These are phyloP conservation scores for Zygosaccharomyces bailii DNA, from an alignment of 805 yeast genomes.

Conservation along the genomic window DNA sequence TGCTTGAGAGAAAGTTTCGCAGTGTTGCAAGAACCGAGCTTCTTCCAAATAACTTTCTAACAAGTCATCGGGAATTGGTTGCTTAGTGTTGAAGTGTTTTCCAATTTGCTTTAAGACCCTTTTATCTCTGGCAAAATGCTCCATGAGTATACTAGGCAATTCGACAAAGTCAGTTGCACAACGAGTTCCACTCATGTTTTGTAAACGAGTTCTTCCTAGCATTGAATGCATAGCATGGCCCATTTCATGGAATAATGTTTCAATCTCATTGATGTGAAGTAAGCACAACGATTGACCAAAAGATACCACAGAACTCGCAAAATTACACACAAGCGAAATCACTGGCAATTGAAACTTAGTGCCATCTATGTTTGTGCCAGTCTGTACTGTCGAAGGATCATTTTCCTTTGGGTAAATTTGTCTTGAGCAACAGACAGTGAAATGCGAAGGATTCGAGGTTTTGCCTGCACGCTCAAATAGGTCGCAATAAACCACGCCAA, in stretches of 20 bases:
- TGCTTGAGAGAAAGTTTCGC: conserved; percentile 82
- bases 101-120: conserved; percentile 73
- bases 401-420: conserved; percentile 58
- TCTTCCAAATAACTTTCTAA: conserved; percentile 51
- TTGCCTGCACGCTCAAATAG: conserved; percentile 74
- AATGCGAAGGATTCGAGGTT: conserved; percentile 87
- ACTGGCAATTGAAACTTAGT: conserved; percentile 78
- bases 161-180: conserved; percentile 97
- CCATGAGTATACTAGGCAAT: conserved; percentile 94
- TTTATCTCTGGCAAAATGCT: conserved; percentile 79
- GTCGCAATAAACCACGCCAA: conserved; percentile 86
- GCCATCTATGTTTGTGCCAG: conserved; percentile 38
- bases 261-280: conserved; percentile 73
- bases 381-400: conserved; percentile 37
- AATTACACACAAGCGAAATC: conserved; percentile 84
- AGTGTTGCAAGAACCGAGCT: conserved; percentile 51
- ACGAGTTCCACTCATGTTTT: conserved; percentile 91
- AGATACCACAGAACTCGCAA: conserved; percentile 43
- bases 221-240: conserved; percentile 98
- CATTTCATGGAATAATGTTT: conserved; percentile 96
- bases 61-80: conserved; percentile 49
- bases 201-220: conserved; percentile 87
- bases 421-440: conserved; percentile 92
- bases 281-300: conserved; percentile 47
- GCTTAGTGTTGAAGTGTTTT: conserved; percentile 59